Conservation (phyloP, 2,329 filamentous ascomycete genomes). For the Tympanopsis confertula region DNA sequence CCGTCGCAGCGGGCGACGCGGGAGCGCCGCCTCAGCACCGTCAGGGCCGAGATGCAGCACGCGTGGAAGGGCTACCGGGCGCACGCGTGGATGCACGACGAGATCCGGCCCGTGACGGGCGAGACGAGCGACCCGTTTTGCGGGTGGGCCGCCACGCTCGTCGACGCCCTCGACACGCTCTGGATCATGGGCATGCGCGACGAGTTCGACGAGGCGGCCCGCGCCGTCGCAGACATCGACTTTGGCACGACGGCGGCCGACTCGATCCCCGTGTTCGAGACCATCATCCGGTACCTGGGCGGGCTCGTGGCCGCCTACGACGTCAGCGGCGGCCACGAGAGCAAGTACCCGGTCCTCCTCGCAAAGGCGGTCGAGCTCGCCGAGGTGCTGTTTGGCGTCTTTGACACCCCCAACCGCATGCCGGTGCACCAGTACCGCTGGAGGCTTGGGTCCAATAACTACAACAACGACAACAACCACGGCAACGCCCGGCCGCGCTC, state of each 20-base stretch:
- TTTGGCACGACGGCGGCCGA: slow-evolving; percentile 38
- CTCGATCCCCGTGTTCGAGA: slow-evolving; percentile 58
- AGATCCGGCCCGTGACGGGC: slow-evolving; percentile 64
- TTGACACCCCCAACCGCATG: slow-evolving; percentile 59
- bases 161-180: slow-evolving; percentile 59
- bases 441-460: slow-evolving; percentile 48
- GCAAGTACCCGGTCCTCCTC: slow-evolving; percentile 38
- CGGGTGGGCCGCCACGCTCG: slow-evolving; percentile 57
- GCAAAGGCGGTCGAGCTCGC: slow-evolving; percentile 52
- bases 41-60: slow-evolving; percentile 65
- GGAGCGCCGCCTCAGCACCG: slow-evolving; percentile 46
- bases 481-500: too few relatives aligned
- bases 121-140: slow-evolving; percentile 70
- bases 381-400: slow-evolving; percentile 52
- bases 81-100: slow-evolving; percentile 76
- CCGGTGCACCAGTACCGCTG: slow-evolving; percentile 35
- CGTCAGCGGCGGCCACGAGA: slow-evolving; percentile 34
- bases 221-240: slow-evolving; percentile 44
- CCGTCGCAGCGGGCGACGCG: slow-evolving; percentile 43
- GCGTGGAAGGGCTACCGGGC: slow-evolving; percentile 75
- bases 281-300: slow-evolving; percentile 60
- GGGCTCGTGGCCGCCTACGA: slow-evolving; percentile 62
- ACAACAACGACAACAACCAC: too few relatives aligned
- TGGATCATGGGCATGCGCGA: slow-evolving; percentile 60
- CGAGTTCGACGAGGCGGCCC: slow-evolving; percentile 54